These are phyloP conservation scores for Inonotus obliquus DNA, from an alignment of 1,284 basidiomycete species.

Conservation along the genomic window DNA sequence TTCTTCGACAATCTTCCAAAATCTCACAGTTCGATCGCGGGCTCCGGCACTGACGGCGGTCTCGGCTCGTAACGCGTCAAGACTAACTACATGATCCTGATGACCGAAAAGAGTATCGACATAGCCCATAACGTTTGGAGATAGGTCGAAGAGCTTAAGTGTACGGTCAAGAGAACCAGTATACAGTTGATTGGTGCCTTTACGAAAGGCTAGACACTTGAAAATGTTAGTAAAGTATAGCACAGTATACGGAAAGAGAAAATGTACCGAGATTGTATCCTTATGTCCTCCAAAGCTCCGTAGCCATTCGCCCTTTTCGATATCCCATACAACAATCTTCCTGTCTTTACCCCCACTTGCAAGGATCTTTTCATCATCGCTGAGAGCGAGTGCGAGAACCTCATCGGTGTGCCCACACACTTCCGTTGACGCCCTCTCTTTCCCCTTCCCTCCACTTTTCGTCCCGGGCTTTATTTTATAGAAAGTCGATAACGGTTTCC, in stretches of 20 bases:
- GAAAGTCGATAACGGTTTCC: conserved; percentile 52
- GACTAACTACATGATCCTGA: conserved; percentile 79
- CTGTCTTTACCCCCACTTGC: conserved; percentile 86
- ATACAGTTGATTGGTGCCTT: conserved; percentile 82
- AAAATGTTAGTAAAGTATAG: neutral
- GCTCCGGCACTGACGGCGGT: conserved; percentile 86
- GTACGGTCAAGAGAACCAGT: conserved; percentile 89
- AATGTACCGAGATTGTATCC: conserved; percentile 77
- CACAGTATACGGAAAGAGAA: neutral
- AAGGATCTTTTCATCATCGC: conserved; percentile 80
- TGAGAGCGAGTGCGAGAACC: conserved; percentile 79
- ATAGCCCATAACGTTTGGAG: conserved; percentile 78
- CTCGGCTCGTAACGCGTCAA: conserved; percentile 83
- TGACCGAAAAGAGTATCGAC: conserved; percentile 98
- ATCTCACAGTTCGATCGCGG: conserved; percentile 87
- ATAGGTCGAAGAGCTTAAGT: conserved; percentile 85
- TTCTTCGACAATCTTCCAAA: conserved; percentile 97
- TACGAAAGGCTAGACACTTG: conserved; percentile 77
- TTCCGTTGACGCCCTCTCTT: conserved; percentile 42
- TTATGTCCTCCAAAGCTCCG: conserved; percentile 81
- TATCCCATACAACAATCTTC: conserved; percentile 81
- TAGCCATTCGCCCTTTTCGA: conserved; percentile 66
- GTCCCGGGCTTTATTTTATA: conserved; percentile 47
- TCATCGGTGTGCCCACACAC: conserved; percentile 82
- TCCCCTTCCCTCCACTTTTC: conserved; percentile 49